phyloP scores from a whole-genome alignment of 2,329 filamentous ascomycete species.

The Fusarium liriodendri region DNA sequence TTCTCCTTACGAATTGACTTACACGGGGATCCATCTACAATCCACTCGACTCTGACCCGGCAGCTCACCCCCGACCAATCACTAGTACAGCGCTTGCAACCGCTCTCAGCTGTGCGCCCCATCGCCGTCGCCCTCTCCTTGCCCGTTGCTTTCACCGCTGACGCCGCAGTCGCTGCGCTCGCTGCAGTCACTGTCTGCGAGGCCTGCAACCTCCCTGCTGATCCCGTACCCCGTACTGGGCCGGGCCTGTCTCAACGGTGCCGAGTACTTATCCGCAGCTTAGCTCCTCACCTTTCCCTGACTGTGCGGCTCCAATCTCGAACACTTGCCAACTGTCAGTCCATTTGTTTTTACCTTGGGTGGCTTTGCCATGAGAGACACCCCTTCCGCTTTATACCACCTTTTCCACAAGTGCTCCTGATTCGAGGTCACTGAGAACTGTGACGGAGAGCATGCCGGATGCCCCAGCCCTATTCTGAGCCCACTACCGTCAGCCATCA shows the following conservation, averaged over 20 bases:
- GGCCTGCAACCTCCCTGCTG: slow-evolving; percentile 8
- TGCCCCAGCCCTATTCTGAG: neutral
- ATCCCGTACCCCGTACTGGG: slow-evolving; percentile 7
- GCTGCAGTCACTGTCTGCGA: slow-evolving; percentile 9
- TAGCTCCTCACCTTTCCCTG: slow-evolving; percentile 1
- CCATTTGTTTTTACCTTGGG: neutral
- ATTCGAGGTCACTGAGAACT: neutral
- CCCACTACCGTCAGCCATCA: slow-evolving; percentile 9
- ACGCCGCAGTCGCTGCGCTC: slow-evolving; percentile 11
- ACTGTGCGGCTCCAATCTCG: slow-evolving; percentile 6
- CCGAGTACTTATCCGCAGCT: slow-evolving; percentile 14
- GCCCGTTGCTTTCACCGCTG: slow-evolving; percentile 18
- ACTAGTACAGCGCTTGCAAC: slow-evolving; percentile 8
- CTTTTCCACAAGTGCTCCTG: slow-evolving; percentile 7
- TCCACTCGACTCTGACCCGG: slow-evolving; percentile 19
- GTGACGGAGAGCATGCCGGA: slow-evolving; percentile 1
- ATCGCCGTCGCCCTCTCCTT: slow-evolving; percentile 10
- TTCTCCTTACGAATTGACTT: slow-evolving; percentile 24
- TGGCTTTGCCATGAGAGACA: slow-evolving; percentile 9
- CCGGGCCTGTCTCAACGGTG: slow-evolving; percentile 15
- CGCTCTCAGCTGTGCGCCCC: slow-evolving; percentile 16
- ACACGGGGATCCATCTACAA: slow-evolving; percentile 32
- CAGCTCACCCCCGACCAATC: slow-evolving; percentile 24
- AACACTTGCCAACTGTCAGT: slow-evolving; percentile 7
- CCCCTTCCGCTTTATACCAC: slow-evolving; percentile 8